Conservation (phyloP, 228 moss, liverwort and hornwort genomes). For the Sphagnum fallax region DNA sequence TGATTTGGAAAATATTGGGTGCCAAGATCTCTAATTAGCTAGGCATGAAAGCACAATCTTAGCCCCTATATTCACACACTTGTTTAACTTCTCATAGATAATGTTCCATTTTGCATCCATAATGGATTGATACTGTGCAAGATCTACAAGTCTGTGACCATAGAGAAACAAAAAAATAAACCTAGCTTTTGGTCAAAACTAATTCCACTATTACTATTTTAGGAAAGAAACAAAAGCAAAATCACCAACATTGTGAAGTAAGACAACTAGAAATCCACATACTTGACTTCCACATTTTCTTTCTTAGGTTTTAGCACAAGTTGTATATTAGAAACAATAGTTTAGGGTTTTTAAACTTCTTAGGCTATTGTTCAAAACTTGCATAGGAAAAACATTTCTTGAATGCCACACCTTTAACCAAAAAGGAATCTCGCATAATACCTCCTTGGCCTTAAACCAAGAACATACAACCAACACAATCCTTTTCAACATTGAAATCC, state of each 20-base stretch:
- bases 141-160: constrained; percentile 67
- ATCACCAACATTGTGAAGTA: background rate
- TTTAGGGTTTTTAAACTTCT: constrained; percentile 64
- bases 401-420: constrained; percentile 93
- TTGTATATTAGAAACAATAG: constrained; percentile 85
- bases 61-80: constrained; percentile 88
- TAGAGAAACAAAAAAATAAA: background rate
- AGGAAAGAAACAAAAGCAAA: background rate
- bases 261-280: background rate
- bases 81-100: constrained; percentile 89
- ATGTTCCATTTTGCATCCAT: constrained; percentile 99
- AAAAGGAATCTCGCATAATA: constrained; percentile 93
- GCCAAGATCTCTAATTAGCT: constrained; percentile 80
- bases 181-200: background rate
- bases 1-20: constrained; percentile 98
- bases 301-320: constrained; percentile 93
- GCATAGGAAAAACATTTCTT: constrained; percentile 97
- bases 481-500: background rate
- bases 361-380: constrained; percentile 96
- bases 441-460: constrained; percentile 77
- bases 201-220: too few relatives aligned
- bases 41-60: constrained; percentile 89
- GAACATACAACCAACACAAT: constrained; percentile 15
- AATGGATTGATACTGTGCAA: constrained; percentile 83
- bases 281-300: constrained; percentile 99